A percentile compares a stretch with the other conserved stretches of the same genome.
Conservation (phyloP, 2,329 filamentous ascomycete species). For the Westerdykella sp. region DNA sequence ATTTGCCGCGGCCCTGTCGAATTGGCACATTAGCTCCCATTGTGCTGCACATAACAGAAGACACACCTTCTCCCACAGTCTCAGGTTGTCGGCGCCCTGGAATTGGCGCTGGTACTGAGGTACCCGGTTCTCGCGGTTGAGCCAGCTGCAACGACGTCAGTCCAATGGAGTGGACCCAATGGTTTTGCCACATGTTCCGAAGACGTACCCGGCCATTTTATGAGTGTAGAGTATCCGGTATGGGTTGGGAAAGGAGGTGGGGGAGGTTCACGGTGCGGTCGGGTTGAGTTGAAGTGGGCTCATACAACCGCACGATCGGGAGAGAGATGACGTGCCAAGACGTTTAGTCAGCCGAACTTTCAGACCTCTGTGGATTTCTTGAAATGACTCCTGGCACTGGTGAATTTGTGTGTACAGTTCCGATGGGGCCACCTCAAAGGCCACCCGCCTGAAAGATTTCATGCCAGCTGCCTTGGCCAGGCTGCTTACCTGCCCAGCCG, state of each 20-base stretch:
- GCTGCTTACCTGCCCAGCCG: conserved; percentile 43
- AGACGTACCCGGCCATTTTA: conserved; percentile 41
- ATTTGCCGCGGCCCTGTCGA: conserved; percentile 59
- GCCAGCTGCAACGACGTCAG: conserved; percentile 31
- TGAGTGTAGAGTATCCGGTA: conserved; percentile 27
- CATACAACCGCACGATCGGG: conserved; percentile 7
- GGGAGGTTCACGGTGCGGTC: conserved; percentile 25
- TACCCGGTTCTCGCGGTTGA: conserved; percentile 72
- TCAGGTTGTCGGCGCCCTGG: conserved; percentile 65
- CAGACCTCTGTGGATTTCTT: background rate
- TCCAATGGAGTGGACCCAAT: conserved; percentile 6
- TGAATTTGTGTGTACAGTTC: background rate
- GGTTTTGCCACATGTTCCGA: conserved; percentile 10
- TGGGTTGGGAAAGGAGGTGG: conserved; percentile 22
- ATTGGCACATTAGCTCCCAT: background rate
- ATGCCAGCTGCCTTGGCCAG: conserved; percentile 43
- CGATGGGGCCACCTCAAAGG: conserved; percentile 8
- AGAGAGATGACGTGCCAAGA: conserved; percentile 24
- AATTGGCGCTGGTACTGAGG: conserved; percentile 68
- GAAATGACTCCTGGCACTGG: no score
- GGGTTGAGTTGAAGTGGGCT: conserved; percentile 13
- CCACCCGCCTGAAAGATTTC: conserved; percentile 17
- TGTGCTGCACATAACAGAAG: background rate
- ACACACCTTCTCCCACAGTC: conserved; percentile 74
- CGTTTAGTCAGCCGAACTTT: conserved; percentile 9